Percentiles rank a stretch among this genome's conserved stretches.
Evolutionary conservation across 2,329 filamentous ascomycete species (phyloP).

Genomic region (Xylariaceae sp.): DNA sequence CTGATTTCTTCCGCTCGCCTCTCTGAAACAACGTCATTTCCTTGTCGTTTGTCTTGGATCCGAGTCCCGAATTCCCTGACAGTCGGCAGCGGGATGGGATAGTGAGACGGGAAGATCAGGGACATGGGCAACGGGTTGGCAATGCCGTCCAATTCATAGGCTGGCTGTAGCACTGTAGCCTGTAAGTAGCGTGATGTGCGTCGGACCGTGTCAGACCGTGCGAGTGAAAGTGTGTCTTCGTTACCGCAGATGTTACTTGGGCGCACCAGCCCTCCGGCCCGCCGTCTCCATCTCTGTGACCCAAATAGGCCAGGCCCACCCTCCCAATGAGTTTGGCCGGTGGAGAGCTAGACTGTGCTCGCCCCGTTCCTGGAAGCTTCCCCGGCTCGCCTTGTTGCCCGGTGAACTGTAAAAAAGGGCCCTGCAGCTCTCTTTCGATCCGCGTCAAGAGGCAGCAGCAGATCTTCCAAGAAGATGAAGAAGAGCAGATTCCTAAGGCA

Average conservation of each 20-base stretch:
- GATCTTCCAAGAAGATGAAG: no score
- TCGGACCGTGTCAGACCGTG: no score
- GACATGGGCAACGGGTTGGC: neutral
- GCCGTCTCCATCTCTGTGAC: no score
- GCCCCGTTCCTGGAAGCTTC: slow-evolving; percentile 12
- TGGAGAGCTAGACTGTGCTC: slow-evolving; percentile 5
- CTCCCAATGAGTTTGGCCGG: neutral
- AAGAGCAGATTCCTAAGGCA: no score
- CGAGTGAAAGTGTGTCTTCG: no score
- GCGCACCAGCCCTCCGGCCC: neutral
- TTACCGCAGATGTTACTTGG: no score
- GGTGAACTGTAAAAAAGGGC: no score
- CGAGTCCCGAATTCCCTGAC: neutral
- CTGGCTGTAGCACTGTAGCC: no score
- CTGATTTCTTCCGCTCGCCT: neutral
- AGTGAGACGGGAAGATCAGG: slow-evolving; percentile 4
- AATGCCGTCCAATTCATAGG: slow-evolving; percentile 7
- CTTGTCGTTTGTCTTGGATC: slow-evolving; percentile 1
- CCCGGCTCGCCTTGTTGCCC: no score
- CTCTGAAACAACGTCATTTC: neutral
- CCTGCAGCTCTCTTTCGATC: no score
- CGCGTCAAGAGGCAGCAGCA: no score
- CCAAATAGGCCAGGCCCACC: neutral
- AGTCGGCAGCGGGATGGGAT: slow-evolving; percentile 1
- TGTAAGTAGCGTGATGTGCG: no score